phyloP scores from a whole-genome alignment of 768 basidiomycete genomes.

The Tephrocybe sp. region DNA sequence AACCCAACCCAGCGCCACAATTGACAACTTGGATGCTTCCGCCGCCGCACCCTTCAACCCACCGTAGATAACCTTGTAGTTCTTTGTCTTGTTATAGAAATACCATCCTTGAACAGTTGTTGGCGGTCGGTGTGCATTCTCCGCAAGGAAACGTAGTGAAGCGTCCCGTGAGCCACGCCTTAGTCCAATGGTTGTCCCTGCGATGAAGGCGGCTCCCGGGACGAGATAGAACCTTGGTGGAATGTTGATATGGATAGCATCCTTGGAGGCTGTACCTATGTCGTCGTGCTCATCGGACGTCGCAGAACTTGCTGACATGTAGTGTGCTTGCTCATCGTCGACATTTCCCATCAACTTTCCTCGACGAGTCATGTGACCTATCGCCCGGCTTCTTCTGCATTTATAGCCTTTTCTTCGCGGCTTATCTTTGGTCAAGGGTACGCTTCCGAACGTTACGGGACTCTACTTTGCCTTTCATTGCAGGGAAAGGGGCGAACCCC shows the following conservation, averaged over 20 bases:
- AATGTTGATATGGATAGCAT: conserved; percentile 26
- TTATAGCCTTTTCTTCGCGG: background rate
- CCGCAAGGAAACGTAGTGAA: conserved; percentile 83
- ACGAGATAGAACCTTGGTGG: conserved; percentile 61
- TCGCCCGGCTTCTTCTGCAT: background rate
- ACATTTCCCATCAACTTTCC: conserved; percentile 8
- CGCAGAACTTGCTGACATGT: background rate
- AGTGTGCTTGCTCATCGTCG: conserved; percentile 4
- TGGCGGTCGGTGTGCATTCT: conserved; percentile 87
- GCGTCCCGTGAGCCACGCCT: conserved; percentile 69
- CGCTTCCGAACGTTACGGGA: conserved; percentile 9
- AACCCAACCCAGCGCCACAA: conserved; percentile 40
- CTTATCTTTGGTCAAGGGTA: conserved; percentile 1
- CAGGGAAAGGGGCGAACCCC: background rate
- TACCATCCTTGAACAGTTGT: conserved; percentile 90
- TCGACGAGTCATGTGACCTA: conserved; percentile 9
- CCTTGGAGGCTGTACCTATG: conserved; percentile 11
- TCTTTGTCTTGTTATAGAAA: conserved; percentile 95
- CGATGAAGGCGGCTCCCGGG: conserved; percentile 54
- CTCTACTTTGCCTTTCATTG: background rate
- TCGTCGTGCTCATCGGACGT: conserved; percentile 10
- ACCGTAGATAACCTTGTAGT: conserved; percentile 77
- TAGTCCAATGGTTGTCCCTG: conserved; percentile 69
- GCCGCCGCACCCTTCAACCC: conserved; percentile 65
- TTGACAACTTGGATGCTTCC: conserved; percentile 50